phyloP scores from a whole-genome alignment of 768 basidiomycete species.

The Leccinum subgranulosum region DNA sequence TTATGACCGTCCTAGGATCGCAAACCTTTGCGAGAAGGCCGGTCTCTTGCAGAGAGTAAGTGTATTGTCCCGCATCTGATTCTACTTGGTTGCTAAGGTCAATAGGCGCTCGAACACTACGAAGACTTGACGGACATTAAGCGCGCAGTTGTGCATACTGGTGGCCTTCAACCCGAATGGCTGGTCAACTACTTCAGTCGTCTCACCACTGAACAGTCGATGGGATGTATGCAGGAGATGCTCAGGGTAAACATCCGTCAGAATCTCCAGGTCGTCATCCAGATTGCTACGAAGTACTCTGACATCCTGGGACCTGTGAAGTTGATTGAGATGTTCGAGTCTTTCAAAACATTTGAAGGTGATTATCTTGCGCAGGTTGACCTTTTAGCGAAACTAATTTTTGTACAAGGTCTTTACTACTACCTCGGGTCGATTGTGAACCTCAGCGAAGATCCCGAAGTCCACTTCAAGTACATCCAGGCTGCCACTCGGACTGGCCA shows the following conservation, averaged over 20 bases:
- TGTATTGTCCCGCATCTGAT: slow-evolving; percentile 3
- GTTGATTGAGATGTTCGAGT: slow-evolving; percentile 97
- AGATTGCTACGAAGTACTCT: slow-evolving; percentile 98
- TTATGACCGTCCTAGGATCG: slow-evolving; percentile 94
- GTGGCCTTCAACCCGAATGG: slow-evolving; percentile 89
- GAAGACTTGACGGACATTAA: slow-evolving; percentile 99
- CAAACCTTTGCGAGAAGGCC: slow-evolving; percentile 98
- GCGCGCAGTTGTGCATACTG: slow-evolving; percentile 92
- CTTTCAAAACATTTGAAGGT: slow-evolving; percentile 97
- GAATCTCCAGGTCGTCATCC: slow-evolving; percentile 93
- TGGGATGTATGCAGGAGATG: slow-evolving; percentile 97
- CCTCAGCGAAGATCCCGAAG: slow-evolving; percentile 92
- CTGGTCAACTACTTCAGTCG: slow-evolving; percentile 96
- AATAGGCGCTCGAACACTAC: slow-evolving; percentile 93
- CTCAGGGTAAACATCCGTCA: slow-evolving; percentile 94
- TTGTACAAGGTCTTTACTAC: slow-evolving; percentile 79
- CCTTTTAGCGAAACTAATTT: neutral
- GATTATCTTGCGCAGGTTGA: neutral
- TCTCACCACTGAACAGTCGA: slow-evolving; percentile 95
- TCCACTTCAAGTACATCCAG: slow-evolving; percentile 99
- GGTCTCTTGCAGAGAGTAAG: slow-evolving; percentile 88
- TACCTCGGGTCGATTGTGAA: slow-evolving; percentile 98
- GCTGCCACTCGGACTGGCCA: slow-evolving; percentile 97
- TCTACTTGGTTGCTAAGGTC: slow-evolving; percentile 9
- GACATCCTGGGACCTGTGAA: slow-evolving; percentile 97